Conservation (phyloP, 2,329 filamentous ascomycete species). For the Pleochaeta shiraiana region DNA sequence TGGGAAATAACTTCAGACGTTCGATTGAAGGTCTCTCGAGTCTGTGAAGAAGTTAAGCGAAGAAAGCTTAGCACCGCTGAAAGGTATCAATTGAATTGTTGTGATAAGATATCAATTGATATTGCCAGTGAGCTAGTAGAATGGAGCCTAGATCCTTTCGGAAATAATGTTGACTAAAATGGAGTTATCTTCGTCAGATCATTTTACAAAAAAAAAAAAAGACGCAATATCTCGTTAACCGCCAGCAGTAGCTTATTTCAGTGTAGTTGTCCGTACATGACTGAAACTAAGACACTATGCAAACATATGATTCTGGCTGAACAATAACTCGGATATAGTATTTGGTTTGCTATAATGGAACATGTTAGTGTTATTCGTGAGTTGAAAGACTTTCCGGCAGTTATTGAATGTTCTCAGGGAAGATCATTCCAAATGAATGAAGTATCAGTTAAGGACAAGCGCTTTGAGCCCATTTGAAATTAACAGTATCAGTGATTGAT, state of each 20-base stretch:
- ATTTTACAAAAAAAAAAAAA: not conserved
- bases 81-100: not conserved
- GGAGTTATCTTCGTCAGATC: not conserved
- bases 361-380: too few species aligned
- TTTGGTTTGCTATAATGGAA: not conserved
- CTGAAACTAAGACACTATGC: not conserved
- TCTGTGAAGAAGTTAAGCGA: not conserved
- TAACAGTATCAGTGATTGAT: too few species aligned
- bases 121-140: not conserved
- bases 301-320: not conserved
- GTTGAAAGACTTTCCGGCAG: too few species aligned
- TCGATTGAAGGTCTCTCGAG: not conserved
- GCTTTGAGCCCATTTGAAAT: too few species aligned
- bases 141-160: too few species aligned
- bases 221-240: too few species aligned
- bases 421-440: too few species aligned
- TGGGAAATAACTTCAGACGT: not conserved
- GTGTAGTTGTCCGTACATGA: too few species aligned
- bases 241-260: too few species aligned
- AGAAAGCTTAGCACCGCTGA: not conserved
- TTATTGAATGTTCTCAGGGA: too few species aligned
- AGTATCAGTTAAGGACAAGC: too few species aligned
- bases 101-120: not conserved
- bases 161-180: too few species aligned
- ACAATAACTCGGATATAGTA: not conserved